These are phyloP conservation scores for Cladophialophora exuberans DNA, from an alignment of 2,329 filamentous ascomycete genomes.

Conservation along the genomic window DNA sequence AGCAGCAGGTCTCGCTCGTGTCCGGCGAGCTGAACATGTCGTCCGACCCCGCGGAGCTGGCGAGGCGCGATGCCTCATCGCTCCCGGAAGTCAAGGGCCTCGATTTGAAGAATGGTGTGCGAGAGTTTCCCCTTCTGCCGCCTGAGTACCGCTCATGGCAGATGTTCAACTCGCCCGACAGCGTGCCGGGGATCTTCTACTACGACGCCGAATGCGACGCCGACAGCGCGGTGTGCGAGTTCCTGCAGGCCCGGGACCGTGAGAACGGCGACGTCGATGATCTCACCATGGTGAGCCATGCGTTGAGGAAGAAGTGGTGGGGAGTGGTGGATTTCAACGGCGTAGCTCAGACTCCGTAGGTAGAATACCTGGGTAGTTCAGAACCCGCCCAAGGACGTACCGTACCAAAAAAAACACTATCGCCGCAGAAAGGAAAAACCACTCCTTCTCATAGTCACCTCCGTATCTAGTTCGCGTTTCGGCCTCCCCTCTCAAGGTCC, in stretches of 20 bases:
- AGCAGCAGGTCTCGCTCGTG: constrained; percentile 43
- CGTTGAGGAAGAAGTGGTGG: constrained; percentile 20
- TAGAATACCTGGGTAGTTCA: too few relatives aligned
- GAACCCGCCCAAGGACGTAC: too few relatives aligned
- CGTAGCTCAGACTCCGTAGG: not conserved
- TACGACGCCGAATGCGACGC: constrained; percentile 27
- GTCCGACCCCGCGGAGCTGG: constrained; percentile 3
- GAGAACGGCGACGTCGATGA: constrained; percentile 13
- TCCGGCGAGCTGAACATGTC: constrained; percentile 22
- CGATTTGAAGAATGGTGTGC: constrained; percentile 1
- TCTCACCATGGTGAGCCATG: constrained; percentile 15
- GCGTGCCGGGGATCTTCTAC: constrained; percentile 18
- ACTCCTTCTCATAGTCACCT: too few relatives aligned
- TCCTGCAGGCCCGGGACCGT: constrained; percentile 10
- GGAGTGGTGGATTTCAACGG: constrained; percentile 13
- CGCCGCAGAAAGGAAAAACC: too few relatives aligned
- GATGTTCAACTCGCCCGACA: constrained; percentile 15
- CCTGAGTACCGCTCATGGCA: constrained; percentile 22
- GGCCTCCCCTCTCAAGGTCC: too few relatives aligned
- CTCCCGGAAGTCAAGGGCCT: not conserved
- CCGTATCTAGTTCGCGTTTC: too few relatives aligned
- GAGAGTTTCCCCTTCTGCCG: constrained; percentile 6
- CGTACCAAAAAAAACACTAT: too few relatives aligned
- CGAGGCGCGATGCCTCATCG: constrained; percentile 4
- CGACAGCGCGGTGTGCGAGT: constrained; percentile 22